phyloP scores from a whole-genome alignment of 495 filamentous ascomycete genomes.

The Trichoderma erinaceum region DNA sequence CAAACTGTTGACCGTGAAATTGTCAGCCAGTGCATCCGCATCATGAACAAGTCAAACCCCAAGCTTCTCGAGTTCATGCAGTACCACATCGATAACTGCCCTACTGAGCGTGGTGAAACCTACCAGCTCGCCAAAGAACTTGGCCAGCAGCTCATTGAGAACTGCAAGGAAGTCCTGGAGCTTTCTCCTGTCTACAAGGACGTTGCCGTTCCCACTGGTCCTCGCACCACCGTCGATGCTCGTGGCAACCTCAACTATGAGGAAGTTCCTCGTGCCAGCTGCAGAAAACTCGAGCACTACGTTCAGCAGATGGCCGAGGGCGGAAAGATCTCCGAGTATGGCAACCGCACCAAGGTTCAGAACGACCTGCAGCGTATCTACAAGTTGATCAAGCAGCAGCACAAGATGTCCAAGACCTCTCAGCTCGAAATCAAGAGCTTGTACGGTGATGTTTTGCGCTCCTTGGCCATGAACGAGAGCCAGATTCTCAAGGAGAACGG shows the following conservation, averaged over 20 bases:
- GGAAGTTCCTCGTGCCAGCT: slow-evolving; percentile 80
- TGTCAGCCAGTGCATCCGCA: slow-evolving; percentile 93
- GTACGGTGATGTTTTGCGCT: slow-evolving; percentile 88
- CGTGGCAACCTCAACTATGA: slow-evolving; percentile 84
- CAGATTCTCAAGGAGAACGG: slow-evolving; percentile 83
- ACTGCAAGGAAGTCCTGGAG: slow-evolving; percentile 87
- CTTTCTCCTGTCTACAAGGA: slow-evolving; percentile 89
- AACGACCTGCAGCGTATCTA: slow-evolving; percentile 90
- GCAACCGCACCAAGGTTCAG: slow-evolving; percentile 95
- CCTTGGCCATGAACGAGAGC: slow-evolving; percentile 91
- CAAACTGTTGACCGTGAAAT: slow-evolving; percentile 94
- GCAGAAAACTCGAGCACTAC: slow-evolving; percentile 96
- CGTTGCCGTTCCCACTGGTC: slow-evolving; percentile 84
- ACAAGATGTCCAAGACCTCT: slow-evolving; percentile 89
- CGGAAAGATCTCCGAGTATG: slow-evolving; percentile 96
- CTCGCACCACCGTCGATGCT: slow-evolving; percentile 81
- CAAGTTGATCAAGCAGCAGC: slow-evolving; percentile 95
- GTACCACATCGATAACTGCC: slow-evolving; percentile 99
- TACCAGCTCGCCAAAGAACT: slow-evolving; percentile 95
- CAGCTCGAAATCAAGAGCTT: slow-evolving; percentile 91
- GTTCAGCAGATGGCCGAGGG: slow-evolving; percentile 98
- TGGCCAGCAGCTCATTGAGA: slow-evolving; percentile 91
- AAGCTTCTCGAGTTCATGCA: slow-evolving; percentile 98
- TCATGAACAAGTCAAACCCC: slow-evolving; percentile 99
- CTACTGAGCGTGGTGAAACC: slow-evolving; percentile 91